Evolutionary conservation across 352 stramenopile genomes (phyloP).

Genomic region (Pythium periplocum): DNA sequence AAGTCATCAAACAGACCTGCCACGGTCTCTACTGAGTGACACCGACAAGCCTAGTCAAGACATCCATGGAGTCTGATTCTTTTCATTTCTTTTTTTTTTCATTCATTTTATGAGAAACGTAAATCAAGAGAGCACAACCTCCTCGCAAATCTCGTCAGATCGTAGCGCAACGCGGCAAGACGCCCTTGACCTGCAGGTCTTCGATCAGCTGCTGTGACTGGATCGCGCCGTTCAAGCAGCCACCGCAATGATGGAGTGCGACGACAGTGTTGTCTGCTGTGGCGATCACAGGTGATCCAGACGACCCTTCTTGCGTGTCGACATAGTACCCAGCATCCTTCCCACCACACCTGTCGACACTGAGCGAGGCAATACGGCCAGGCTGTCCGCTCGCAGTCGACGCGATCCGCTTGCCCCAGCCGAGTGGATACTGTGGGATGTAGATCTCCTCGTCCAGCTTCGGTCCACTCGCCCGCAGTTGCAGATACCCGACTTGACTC

Average conservation of each 20-base stretch:
- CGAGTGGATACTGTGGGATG: slow-evolving; percentile 37
- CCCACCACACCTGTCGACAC: slow-evolving; percentile 33
- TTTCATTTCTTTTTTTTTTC: too few species aligned
- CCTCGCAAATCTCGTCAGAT: neutral
- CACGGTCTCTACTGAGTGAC: too few species aligned
- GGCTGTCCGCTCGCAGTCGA: slow-evolving; percentile 18
- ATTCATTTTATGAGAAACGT: too few species aligned
- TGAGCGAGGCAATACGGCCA: slow-evolving; percentile 27
- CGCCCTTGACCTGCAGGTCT: slow-evolving; percentile 28
- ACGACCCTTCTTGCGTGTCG: slow-evolving; percentile 70
- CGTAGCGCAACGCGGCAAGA: slow-evolving; percentile 12
- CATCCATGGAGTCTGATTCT: too few species aligned
- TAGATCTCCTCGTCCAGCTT: slow-evolving; percentile 32
- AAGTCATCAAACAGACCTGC: too few species aligned
- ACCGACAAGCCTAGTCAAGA: too few species aligned
- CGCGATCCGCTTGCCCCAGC: slow-evolving; percentile 32
- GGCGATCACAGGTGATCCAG: slow-evolving; percentile 55
- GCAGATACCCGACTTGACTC: slow-evolving; percentile 27
- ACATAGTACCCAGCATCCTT: slow-evolving; percentile 67
- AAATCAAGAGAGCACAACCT: too few species aligned
- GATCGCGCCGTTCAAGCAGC: slow-evolving; percentile 66
- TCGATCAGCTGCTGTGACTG: slow-evolving; percentile 42
- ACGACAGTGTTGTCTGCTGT: slow-evolving; percentile 54
- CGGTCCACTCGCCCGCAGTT: slow-evolving; percentile 26
- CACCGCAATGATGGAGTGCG: slow-evolving; percentile 74